These are phyloP conservation scores for Xylaria sp. DNA, from an alignment of 2,329 filamentous ascomycete genomes.

Conservation along the genomic window DNA sequence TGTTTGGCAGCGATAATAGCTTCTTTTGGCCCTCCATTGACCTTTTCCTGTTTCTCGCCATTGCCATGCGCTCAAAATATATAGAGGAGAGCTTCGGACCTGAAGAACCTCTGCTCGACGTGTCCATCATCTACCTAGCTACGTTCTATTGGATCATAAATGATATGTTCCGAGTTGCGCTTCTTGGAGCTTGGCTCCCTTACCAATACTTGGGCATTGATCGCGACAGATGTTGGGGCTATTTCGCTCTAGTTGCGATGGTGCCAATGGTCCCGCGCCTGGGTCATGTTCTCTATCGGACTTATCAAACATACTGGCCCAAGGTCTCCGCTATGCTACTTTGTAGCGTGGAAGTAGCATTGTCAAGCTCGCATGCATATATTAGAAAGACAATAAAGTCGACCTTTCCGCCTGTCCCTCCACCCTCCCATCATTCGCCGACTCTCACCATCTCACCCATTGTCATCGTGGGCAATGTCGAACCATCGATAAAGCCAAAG, in stretches of 20 bases:
- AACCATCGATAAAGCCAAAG: background rate
- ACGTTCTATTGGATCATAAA: background rate
- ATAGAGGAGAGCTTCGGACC: background rate
- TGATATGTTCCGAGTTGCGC: constrained; percentile 11
- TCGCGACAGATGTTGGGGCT: constrained; percentile 4
- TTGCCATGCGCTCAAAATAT: background rate
- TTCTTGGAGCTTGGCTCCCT: constrained; percentile 29
- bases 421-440: background rate
- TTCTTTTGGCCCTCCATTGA: background rate
- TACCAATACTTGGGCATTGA: constrained; percentile 21
- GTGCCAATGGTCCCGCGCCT: constrained; percentile 2
- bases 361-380: background rate
- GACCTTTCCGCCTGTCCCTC: background rate
- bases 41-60: background rate
- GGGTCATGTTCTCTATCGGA: background rate
- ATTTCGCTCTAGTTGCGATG: constrained; percentile 2
- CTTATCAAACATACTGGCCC: constrained; percentile 14
- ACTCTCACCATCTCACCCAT: constrained; percentile 5
- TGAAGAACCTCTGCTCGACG: constrained; percentile 6
- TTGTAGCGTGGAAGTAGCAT: background rate
- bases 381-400: constrained; percentile 1
- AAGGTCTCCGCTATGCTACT: background rate
- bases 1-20: constrained; percentile 12
- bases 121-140: constrained; percentile 5
- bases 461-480: constrained; percentile 12